Base-by-base conservation (phyloP, 225 moss, liverwort and hornwort genomes). In the Sphagnum contortum region DNA sequence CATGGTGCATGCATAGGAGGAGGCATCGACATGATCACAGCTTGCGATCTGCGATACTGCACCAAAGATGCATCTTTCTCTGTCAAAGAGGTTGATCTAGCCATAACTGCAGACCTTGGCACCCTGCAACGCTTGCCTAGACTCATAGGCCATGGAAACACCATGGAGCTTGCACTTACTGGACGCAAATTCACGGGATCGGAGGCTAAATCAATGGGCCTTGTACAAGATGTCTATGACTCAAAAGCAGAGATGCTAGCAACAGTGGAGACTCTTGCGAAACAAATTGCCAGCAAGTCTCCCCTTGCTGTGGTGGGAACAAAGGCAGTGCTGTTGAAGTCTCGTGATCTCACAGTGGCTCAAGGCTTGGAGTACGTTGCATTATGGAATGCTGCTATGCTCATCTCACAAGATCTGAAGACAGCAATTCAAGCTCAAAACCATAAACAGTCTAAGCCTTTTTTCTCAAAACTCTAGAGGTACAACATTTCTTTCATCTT, bases 141-240 rank as follows among this genome's bases (percentile, higher is more conserved):
- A 48, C 80, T 92, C 2, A 74, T 96, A 6, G 96, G 96, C 2
- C 77, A 90, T 62, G 76, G 86, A 7, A 75, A 70, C 5, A 79
- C 96, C 53, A 89, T 96, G 90, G 96, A 96, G 65, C 71, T 96
- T 55, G 96, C 96, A 48, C 80, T 96, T n/a, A 92, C 92, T 44
- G 96, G 88, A 8, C 78, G 90, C 44, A 64, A 57, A 47, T 92
- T 92, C 67, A 80, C 71, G 65, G 96, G 92, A 46, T 64, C 76
- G 48, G 92, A 96, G 66, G 96, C 96, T 3, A 75, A 68, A 55
- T 52, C 73, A 52, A 68, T 96, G 14, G 90, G 92, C 13, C 84
- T 96, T 57, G 96, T 90, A 64, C 82, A 90, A 60, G 88, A 76
- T 4, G 75, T 82, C 9, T 70, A 85, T 4, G 45, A 53, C 2